Evolutionary conservation across 2,329 filamentous ascomycete genomes (phyloP), one percentile per base, ranked within the genome.

Genomic region (Exophiala aquamarina): DNA sequence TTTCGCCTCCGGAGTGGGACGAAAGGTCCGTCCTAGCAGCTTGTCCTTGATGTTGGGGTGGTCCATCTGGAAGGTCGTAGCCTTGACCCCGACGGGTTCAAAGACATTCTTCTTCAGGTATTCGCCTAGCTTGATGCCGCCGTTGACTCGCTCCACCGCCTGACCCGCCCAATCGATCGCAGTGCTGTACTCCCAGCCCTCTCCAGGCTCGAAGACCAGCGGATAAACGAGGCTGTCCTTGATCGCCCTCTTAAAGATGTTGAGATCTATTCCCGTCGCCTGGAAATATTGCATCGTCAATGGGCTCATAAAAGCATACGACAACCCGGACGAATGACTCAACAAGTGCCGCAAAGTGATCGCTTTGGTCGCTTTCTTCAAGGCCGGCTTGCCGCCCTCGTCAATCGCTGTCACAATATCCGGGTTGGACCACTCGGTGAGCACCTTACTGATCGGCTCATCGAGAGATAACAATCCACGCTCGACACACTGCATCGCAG

Each of bases 111-210:
- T 52, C 7, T 70, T 61, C 52, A 79, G 66, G 37, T 66, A 69
- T 2, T 71, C 66, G 3, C 71, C 64, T 2, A 81, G 59, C 11
- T 14, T 37, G 0, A 65, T 67, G 4, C 57, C 38, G 0, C 70
- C 69, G 0, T 73, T 74, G 0, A 75, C 55, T 0, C 69, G 64
- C 54, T 80, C 76, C 1, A 81, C 65, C 1, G 79, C 62, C 0
- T 69, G 65, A 2, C 78, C 77, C 0, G 70, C 73, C 77, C 76
- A 81, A 62, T 81, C 78, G 1, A 75, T 56, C 1, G 70, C 67
- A 1, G 66, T 54, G 0, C 74, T 70, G 48, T 81, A 81, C 54
- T 68, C 65, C 76, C 76, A 81, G 2, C 65, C 59, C 0, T 62
- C 60, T 1, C 77, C 77, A 1, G 78, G 78, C 42, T 81, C 73